Evolutionary conservation across 2,329 filamentous ascomycete genomes (phyloP), one percentile per base, ranked within the genome.

Genomic region (Fusarium tanahbumbuense): DNA sequence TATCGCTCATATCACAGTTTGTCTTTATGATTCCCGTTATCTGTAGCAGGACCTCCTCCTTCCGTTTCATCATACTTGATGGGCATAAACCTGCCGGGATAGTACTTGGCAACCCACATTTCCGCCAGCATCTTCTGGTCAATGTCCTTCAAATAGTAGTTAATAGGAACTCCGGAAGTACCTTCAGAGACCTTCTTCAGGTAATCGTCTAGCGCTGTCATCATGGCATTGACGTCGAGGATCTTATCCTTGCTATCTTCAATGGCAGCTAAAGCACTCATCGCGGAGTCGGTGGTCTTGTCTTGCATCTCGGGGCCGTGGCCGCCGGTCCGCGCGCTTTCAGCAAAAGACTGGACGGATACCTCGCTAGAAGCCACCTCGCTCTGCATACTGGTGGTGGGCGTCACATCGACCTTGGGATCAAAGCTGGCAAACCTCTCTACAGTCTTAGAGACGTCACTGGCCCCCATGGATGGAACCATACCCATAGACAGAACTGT

Each of bases 71-170:
- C 67, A 13, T 45, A 56, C 7, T 62, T 49, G 46, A 70, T 56
- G 16, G 57, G 12, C 50, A 70, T 65, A 48, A 37, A 72, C 30
- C 61, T 16, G 4, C 66, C 66, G 6, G 66, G 68, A 18, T 23
- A 70, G 16, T 71, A 71, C 15, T 68, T 66, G 8, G 68, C 62
- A n/a, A 46, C 54, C 66, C 68, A 71, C 56, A 68, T 71, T 37
- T 73, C 16, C 2, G 63, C 66, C 60, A 70, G 34, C 63, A 66
- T 68, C n/a, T 58, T 52, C 41, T 68, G 27, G 37, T 57, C 34
- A 5, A 72, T 70, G 2, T 71, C 54, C 42, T 71, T 70, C 13
- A 73, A 41, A 28, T 66, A 73, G 37, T 70, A 73, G 53, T 70
- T 73, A 12, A 73, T 58, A 3, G 70, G 54, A 15, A 70, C 40